Conservation (phyloP, 1,284 basidiomycete genomes). For the Athelia sp. region DNA sequence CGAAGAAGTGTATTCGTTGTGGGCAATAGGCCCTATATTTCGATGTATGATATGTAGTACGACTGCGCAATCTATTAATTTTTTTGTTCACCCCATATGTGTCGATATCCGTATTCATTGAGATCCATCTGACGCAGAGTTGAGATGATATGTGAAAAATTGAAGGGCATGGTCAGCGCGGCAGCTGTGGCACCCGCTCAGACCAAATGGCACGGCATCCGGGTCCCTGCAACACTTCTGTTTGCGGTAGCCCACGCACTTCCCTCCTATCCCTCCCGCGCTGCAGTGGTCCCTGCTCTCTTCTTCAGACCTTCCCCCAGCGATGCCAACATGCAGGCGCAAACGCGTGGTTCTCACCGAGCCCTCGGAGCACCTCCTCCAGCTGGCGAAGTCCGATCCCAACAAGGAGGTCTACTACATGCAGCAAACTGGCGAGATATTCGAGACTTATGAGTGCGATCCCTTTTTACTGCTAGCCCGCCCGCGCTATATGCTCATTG, state of each 20-base stretch:
- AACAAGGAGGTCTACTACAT: slow-evolving; percentile 84
- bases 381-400: slow-evolving; percentile 56
- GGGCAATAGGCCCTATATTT: too few relatives aligned
- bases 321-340: slow-evolving; percentile 87
- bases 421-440: slow-evolving; percentile 90
- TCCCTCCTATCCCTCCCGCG: slow-evolving; percentile 22
- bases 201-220: background rate
- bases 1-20: too few relatives aligned
- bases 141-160: too few relatives aligned
- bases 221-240: too few relatives aligned
- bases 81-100: too few relatives aligned
- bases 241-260: background rate
- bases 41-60: too few relatives aligned
- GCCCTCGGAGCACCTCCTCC: slow-evolving; percentile 64
- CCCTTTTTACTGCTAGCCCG: slow-evolving; percentile 17
- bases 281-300: slow-evolving; percentile 17
- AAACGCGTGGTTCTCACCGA: slow-evolving; percentile 87
- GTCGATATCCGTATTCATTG: too few relatives aligned
- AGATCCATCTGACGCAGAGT: too few relatives aligned
- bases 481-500: slow-evolving; percentile 14
- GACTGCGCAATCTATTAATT: too few relatives aligned
- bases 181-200: too few relatives aligned
- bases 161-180: too few relatives aligned
- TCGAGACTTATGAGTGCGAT: slow-evolving; percentile 88
- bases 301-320: slow-evolving; percentile 20